These are phyloP conservation scores for Mrakia gelida DNA, from an alignment of 768 basidiomycete species.

Conservation along the genomic window DNA sequence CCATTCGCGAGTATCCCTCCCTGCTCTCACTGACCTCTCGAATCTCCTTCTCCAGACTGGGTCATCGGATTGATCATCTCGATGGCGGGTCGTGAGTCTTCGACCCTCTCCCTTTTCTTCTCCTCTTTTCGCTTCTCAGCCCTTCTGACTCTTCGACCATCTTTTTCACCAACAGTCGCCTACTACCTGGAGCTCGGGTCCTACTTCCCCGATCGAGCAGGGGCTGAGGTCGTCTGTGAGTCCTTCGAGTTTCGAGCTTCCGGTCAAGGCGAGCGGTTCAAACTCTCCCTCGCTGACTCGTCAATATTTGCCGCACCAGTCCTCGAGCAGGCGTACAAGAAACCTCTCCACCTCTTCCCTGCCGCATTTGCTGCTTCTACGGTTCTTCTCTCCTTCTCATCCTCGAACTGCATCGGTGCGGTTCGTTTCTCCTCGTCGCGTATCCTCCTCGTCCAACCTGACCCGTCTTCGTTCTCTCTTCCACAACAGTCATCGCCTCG, in stretches of 20 bases:
- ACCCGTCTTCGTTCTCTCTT: background rate
- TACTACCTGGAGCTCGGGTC: slow-evolving; percentile 29
- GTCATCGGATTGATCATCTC: slow-evolving; percentile 25
- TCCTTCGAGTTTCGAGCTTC: no score
- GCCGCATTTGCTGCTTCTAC: slow-evolving; percentile 45
- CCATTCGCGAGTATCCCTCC: background rate
- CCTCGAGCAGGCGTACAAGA: slow-evolving; percentile 19
- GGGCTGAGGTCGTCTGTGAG: slow-evolving; percentile 26
- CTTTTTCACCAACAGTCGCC: background rate
- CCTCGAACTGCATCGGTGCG: slow-evolving; percentile 36
- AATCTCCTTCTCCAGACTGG: slow-evolving; percentile 3
- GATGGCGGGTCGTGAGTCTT: background rate
- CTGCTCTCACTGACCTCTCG: background rate
- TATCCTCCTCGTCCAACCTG: background rate
- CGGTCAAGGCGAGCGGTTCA: no score
- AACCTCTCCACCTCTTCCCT: slow-evolving; percentile 22
- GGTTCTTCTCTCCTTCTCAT: slow-evolving; percentile 39
- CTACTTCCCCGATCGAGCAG: slow-evolving; percentile 31
- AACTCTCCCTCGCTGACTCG: no score
- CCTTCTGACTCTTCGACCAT: no score
- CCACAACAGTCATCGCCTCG: slow-evolving; percentile 36
- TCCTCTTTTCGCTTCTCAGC: no score
- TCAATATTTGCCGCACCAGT: no score
- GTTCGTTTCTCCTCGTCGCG: background rate
- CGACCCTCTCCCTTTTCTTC: no score